Conservation (phyloP, 495 filamentous ascomycete genomes). For the Talaromyces nanjingensis region DNA sequence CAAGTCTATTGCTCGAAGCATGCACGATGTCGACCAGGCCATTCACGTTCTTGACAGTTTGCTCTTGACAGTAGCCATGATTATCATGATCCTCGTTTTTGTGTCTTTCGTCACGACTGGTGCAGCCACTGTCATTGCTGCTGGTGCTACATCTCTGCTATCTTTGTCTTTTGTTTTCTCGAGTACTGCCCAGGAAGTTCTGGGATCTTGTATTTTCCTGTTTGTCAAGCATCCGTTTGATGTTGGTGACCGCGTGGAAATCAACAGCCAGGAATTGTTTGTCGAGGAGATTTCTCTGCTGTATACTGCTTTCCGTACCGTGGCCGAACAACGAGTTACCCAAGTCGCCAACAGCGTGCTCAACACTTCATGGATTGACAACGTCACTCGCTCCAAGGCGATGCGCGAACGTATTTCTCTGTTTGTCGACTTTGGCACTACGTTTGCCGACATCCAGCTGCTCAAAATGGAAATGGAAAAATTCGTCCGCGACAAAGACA, state of each 20-base stretch:
- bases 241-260: conserved; percentile 88
- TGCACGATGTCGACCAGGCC: conserved; percentile 96
- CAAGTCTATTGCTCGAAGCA: conserved; percentile 78
- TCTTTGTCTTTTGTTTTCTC: conserved; percentile 93
- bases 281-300: conserved; percentile 94
- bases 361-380: conserved; percentile 89
- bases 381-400: conserved; percentile 78
- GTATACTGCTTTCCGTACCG: conserved; percentile 85
- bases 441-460: conserved; percentile 77
- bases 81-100: conserved; percentile 81
- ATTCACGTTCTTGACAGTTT: conserved; percentile 85
- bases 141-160: conserved; percentile 89
- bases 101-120: conserved; percentile 80
- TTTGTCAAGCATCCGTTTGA: conserved; percentile 97
- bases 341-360: conserved; percentile 88
- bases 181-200: conserved; percentile 82
- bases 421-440: conserved; percentile 74
- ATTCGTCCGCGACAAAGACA: conserved; percentile 82
- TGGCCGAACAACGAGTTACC: conserved; percentile 73
- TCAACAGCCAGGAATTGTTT: conserved; percentile 59
- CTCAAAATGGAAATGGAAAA: conserved; percentile 72
- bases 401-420: conserved; percentile 85
- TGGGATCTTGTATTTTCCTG: conserved; percentile 94
- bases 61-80: conserved; percentile 66
- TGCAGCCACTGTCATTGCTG: conserved; percentile 81